Evolutionary conservation across 805 yeast genomes (phyloP).

Genomic region (Kluyveromyces lactis): DNA sequence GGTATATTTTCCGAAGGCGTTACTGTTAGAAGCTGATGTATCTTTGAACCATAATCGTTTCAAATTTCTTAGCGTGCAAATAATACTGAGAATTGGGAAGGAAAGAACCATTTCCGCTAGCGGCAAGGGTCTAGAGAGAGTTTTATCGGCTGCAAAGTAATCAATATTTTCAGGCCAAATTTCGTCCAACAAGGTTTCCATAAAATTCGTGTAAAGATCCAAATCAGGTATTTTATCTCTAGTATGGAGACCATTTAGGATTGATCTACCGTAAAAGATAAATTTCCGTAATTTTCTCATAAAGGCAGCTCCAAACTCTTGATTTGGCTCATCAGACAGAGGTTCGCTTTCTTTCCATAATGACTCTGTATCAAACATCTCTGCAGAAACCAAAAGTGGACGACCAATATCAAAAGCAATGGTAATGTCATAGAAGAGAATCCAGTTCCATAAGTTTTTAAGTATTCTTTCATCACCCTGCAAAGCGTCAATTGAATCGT

Average conservation of each 20-base stretch:
- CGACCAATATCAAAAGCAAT: constrained; percentile 21
- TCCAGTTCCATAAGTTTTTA: constrained; percentile 23
- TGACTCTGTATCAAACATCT: constrained; percentile 4
- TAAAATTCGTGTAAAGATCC: background rate
- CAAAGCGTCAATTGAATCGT: constrained; percentile 13
- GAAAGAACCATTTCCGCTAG: background rate
- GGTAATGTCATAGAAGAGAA: constrained; percentile 18
- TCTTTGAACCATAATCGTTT: background rate
- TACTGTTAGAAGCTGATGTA: background rate
- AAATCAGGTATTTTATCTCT: constrained; percentile 6
- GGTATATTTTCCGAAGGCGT: background rate
- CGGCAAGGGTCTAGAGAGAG: background rate
- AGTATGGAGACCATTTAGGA: background rate
- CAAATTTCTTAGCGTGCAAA: background rate
- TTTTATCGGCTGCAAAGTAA: background rate
- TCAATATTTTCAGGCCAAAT: background rate
- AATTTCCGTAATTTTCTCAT: background rate
- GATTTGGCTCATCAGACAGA: background rate
- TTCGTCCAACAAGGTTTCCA: background rate
- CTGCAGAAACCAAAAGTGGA: constrained; percentile 10
- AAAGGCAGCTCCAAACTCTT: background rate
- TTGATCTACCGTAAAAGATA: background rate
- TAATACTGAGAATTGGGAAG: background rate
- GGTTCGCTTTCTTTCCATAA: background rate
- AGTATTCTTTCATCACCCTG: constrained; percentile 15